phyloP scores from a whole-genome alignment of 2,329 filamentous ascomycete species.

The Orbilia brochopaga region DNA sequence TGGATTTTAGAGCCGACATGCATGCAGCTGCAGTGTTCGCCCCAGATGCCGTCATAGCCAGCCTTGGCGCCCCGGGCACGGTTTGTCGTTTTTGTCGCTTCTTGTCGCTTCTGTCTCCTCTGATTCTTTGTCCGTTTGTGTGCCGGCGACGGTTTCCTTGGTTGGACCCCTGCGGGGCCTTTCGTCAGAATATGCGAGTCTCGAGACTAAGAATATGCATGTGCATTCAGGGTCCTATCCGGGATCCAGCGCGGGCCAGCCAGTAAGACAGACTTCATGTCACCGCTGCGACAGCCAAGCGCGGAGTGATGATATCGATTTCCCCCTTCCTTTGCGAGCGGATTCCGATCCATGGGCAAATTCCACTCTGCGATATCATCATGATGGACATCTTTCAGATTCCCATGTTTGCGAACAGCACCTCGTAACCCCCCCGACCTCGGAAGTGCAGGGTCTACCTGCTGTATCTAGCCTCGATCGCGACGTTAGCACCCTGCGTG shows the following conservation, averaged over 20 bases:
- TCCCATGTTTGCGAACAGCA: constrained; percentile 26
- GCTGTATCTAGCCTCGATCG: too few species aligned
- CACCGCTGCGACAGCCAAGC: background rate
- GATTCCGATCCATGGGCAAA: constrained; percentile 26
- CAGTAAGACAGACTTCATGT: background rate
- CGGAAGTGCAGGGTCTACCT: background rate
- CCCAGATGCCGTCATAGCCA: constrained; percentile 48
- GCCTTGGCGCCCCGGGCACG: constrained; percentile 6
- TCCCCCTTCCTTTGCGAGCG: background rate
- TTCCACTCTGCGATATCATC: constrained; percentile 11
- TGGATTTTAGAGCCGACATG: constrained; percentile 15
- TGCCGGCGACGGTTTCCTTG: constrained; percentile 39
- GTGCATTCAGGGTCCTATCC: constrained; percentile 48
- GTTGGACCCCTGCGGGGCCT: constrained; percentile 48
- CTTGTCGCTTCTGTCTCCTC: too few species aligned
- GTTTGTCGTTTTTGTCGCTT: background rate
- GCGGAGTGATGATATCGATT: constrained; percentile 35
- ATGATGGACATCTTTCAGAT: constrained; percentile 33
- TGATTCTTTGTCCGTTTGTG: too few species aligned
- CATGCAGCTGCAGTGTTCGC: constrained; percentile 41
- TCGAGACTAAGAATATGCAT: too few species aligned
- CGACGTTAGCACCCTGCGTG: too few species aligned
- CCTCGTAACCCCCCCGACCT: too few species aligned
- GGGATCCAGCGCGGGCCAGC: constrained; percentile 18
- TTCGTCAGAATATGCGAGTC: constrained; percentile 52